A percentile compares a stretch with the other conserved stretches of the same genome.
These are phyloP conservation scores for Neurospora sp. DNA, from an alignment of 495 filamentous ascomycete species.

Conservation along the genomic window DNA sequence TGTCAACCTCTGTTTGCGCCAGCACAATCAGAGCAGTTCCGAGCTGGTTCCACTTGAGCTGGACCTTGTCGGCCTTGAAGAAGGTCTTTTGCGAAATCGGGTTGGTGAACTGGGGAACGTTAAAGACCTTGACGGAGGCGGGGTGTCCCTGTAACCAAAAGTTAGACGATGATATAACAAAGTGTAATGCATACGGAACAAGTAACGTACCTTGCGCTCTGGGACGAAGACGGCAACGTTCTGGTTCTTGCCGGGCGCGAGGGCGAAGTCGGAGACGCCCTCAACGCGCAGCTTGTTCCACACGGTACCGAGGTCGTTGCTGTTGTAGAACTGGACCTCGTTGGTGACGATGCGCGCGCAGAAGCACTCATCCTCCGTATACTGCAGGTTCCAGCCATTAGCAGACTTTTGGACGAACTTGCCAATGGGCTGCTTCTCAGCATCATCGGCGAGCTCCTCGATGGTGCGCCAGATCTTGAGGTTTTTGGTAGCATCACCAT, in stretches of 20 bases:
- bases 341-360: slow-evolving; percentile 93
- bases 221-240: slow-evolving; percentile 89
- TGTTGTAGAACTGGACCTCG: slow-evolving; percentile 94
- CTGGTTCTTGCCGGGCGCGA: slow-evolving; percentile 79
- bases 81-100: slow-evolving; percentile 95
- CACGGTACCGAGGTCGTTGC: slow-evolving; percentile 67
- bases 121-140: slow-evolving; percentile 85
- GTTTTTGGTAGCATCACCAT: slow-evolving; percentile 88
- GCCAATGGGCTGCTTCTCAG: slow-evolving; percentile 65
- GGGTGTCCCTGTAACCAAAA: slow-evolving; percentile 59
- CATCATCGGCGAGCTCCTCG: slow-evolving; percentile 41
- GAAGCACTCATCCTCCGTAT: slow-evolving; percentile 81
- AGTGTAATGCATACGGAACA: background rate
- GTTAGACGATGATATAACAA: slow-evolving; percentile 2
- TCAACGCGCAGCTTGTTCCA: slow-evolving; percentile 94
- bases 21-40: slow-evolving; percentile 89
- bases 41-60: slow-evolving; percentile 90
- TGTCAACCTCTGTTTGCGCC: slow-evolving; percentile 96
- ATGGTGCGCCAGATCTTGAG: slow-evolving; percentile 88
- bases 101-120: slow-evolving; percentile 70
- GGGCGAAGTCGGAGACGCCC: slow-evolving; percentile 80
- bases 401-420: slow-evolving; percentile 89
- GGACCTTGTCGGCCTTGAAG: slow-evolving; percentile 97
- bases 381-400: slow-evolving; percentile 96
- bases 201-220: slow-evolving; percentile 68